These are phyloP conservation scores for Diaporthe vaccinii DNA, from an alignment of 2,329 filamentous ascomycete species.

Conservation along the genomic window DNA sequence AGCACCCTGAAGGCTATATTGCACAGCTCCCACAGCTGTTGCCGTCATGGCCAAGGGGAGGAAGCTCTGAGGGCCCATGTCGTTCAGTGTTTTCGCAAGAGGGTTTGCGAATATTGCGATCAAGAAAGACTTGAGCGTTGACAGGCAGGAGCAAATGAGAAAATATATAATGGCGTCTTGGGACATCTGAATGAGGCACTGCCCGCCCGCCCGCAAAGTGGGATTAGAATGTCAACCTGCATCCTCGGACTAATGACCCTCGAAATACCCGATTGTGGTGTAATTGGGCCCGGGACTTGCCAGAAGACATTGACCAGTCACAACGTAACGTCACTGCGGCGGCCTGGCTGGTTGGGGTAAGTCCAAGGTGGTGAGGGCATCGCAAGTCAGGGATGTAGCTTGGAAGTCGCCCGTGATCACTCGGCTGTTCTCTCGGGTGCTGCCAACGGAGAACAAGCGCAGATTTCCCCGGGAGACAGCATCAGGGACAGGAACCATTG, in stretches of 20 bases:
- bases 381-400: slow-evolving; percentile 19
- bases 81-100: background rate
- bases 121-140: background rate
- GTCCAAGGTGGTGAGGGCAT: slow-evolving; percentile 7
- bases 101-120: background rate
- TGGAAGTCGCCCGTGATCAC: slow-evolving; percentile 11
- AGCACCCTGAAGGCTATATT: slow-evolving; percentile 40
- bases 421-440: slow-evolving; percentile 5
- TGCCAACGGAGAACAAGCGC: background rate
- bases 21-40: slow-evolving; percentile 32
- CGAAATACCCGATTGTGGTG: background rate
- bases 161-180: background rate
- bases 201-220: background rate
- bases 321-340: slow-evolving; percentile 10
- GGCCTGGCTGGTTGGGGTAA: slow-evolving; percentile 9
- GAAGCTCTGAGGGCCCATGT: slow-evolving; percentile 17
- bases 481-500: background rate
- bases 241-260: slow-evolving; percentile 5
- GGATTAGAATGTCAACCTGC: slow-evolving; percentile 18
- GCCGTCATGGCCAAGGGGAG: slow-evolving; percentile 7
- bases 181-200: background rate
- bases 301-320: background rate
- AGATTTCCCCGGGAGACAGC: background rate
- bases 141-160: background rate
- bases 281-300: background rate